phyloP scores from a whole-genome alignment of 495 filamentous ascomycete species.

The Hypoxylon lenormandii region DNA sequence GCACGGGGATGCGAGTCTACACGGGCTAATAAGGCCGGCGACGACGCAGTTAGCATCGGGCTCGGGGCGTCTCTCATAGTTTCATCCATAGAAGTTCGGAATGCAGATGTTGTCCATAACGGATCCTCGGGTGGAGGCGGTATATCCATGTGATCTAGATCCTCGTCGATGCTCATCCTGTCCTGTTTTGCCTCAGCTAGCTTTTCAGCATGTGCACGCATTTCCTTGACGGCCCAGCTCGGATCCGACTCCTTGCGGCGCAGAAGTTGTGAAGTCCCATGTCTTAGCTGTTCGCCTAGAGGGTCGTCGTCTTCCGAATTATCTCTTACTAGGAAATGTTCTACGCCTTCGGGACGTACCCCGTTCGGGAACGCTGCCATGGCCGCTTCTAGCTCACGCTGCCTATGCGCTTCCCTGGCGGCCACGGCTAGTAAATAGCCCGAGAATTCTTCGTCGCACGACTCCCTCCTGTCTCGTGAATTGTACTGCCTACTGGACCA shows the following conservation, averaged over 20 bases:
- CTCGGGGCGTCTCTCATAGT: constrained; percentile 56
- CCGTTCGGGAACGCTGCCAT: constrained; percentile 65
- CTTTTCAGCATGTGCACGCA: constrained; percentile 62
- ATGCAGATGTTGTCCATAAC: constrained; percentile 54
- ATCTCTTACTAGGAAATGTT: constrained; percentile 67
- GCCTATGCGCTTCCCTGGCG: constrained; percentile 78
- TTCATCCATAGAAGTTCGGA: constrained; percentile 52
- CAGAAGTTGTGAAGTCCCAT: constrained; percentile 52
- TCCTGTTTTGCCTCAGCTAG: constrained; percentile 41
- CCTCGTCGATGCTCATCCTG: constrained; percentile 49
- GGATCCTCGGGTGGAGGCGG: constrained; percentile 58
- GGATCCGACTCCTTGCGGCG: constrained; percentile 61
- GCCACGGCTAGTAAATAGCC: constrained; percentile 81
- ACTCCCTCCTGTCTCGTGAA: constrained; percentile 63
- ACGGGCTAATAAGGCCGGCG: constrained; percentile 46
- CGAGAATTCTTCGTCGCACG: constrained; percentile 75
- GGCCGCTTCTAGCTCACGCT: constrained; percentile 64
- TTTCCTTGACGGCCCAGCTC: constrained; percentile 65
- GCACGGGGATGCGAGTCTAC: constrained; percentile 42
- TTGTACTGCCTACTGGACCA: constrained; percentile 55
- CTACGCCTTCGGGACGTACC: constrained; percentile 61
- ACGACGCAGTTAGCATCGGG: constrained; percentile 55
- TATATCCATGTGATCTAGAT: constrained; percentile 60
- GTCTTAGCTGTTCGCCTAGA: constrained; percentile 50
- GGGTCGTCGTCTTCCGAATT: constrained; percentile 60